Percentiles rank a stretch among this genome's conserved stretches.
phyloP scores from a whole-genome alignment of 1,284 basidiomycete species.

The Grifola frondosa region DNA sequence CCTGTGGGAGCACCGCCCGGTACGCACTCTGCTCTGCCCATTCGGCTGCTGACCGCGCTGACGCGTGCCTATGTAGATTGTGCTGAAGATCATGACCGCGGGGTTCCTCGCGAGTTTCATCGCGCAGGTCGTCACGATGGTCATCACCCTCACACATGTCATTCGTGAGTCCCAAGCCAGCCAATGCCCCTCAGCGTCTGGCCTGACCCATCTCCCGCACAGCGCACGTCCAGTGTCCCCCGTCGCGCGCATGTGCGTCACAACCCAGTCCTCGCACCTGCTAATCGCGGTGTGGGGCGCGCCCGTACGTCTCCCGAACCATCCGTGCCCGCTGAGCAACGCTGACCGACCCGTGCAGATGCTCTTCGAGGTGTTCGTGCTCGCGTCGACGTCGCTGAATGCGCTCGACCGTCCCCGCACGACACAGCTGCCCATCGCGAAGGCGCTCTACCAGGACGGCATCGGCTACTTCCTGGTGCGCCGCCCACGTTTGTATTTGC shows the following conservation, averaged over 20 bases:
- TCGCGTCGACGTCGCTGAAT: conserved; percentile 28
- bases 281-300: conserved; percentile 30
- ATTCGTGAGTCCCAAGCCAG: conserved; percentile 16
- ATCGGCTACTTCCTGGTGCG: conserved; percentile 30
- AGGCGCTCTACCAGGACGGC: conserved; percentile 30
- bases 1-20: conserved; percentile 31
- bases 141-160: conserved; percentile 18
- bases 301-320: conserved; percentile 21
- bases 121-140: conserved; percentile 26
- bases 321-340: background rate
- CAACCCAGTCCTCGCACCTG: conserved; percentile 16
- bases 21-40: conserved; percentile 11
- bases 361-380: conserved; percentile 30
- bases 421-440: conserved; percentile 22
- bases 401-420: conserved; percentile 31
- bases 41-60: background rate
- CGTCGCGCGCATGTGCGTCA: conserved; percentile 26
- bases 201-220: conserved; percentile 5
- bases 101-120: conserved; percentile 27
- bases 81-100: conserved; percentile 25
- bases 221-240: conserved; percentile 23
- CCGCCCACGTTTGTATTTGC: background rate
- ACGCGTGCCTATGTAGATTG: conserved; percentile 15
- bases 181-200: background rate
- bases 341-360: too few species aligned